phyloP scores from a whole-genome alignment of 1,139 yeast genomes.

The Taphrina communis region DNA sequence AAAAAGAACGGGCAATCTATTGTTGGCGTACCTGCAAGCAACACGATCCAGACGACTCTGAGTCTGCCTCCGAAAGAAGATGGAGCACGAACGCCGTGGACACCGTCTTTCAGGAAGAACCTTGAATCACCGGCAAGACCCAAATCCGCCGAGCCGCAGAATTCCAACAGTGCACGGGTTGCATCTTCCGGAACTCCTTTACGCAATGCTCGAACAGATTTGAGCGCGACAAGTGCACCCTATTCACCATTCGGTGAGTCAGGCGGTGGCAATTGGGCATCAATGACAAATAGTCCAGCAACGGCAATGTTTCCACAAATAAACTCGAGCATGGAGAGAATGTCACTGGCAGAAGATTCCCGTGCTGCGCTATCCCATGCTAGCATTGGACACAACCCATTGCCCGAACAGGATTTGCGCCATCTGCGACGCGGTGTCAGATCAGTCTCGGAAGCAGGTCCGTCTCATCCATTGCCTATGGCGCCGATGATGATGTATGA shows the following conservation, averaged over 20 bases:
- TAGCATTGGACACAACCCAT: conserved; percentile 42
- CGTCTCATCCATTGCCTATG: background rate
- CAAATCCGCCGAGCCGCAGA: conserved; percentile 38
- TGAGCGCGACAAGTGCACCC: conserved; percentile 34
- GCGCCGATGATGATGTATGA: conserved; percentile 43
- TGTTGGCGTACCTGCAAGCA: conserved; percentile 8
- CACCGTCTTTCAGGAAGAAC: conserved; percentile 28
- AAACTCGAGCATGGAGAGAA: conserved; percentile 43
- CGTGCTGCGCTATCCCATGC: background rate
- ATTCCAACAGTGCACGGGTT: conserved; percentile 25
- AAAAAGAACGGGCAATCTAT: conserved; percentile 28
- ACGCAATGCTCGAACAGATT: conserved; percentile 25
- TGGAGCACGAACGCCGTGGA: conserved; percentile 37
- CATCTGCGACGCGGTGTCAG: conserved; percentile 48
- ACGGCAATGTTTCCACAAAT: conserved; percentile 40
- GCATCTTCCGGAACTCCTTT: conserved; percentile 28
- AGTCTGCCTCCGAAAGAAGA: conserved; percentile 28
- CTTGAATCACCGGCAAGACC: conserved; percentile 29
- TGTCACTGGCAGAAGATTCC: conserved; percentile 47
- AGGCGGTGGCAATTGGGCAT: conserved; percentile 45
- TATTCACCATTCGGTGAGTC: conserved; percentile 44
- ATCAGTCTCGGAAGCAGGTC: conserved; percentile 19
- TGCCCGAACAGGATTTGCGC: conserved; percentile 49
- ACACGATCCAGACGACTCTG: conserved; percentile 16
- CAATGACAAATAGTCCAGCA: conserved; percentile 46